phyloP scores from a whole-genome alignment of 2,329 filamentous ascomycete species.

The Tolypocladium endophyticum region DNA sequence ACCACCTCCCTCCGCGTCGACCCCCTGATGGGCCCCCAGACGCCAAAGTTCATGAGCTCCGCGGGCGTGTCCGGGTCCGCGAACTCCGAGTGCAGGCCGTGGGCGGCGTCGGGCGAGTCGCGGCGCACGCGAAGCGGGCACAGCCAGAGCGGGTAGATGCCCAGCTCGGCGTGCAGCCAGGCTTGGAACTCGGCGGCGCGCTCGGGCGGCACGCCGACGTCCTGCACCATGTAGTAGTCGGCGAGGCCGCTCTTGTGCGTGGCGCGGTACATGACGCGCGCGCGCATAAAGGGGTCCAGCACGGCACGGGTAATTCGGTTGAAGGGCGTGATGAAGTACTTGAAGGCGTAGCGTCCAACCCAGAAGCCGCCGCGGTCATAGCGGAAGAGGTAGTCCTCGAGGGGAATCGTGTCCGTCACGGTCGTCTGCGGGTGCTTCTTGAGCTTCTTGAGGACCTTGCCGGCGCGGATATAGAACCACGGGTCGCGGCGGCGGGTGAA shows the following conservation, averaged over 20 bases:
- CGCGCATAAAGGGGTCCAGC: constrained; percentile 53
- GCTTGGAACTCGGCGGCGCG: constrained; percentile 31
- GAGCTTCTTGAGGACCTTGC: constrained; percentile 25
- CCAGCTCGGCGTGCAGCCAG: constrained; percentile 34
- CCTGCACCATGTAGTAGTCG: constrained; percentile 54
- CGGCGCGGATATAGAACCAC: constrained; percentile 65
- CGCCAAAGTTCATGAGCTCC: constrained; percentile 49
- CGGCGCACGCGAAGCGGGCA: constrained; percentile 39
- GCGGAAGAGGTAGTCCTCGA: constrained; percentile 59
- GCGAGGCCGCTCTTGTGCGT: constrained; percentile 50
- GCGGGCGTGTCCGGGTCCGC: constrained; percentile 21
- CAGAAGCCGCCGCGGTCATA: constrained; percentile 63
- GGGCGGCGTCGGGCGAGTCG: constrained; percentile 25
- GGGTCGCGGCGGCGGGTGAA: constrained; percentile 53
- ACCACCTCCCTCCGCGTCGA: constrained; percentile 34
- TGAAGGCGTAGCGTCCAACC: constrained; percentile 51
- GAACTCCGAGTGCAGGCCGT: constrained; percentile 38
- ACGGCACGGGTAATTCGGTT: constrained; percentile 50
- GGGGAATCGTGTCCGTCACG: constrained; percentile 43
- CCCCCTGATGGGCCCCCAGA: constrained; percentile 43
- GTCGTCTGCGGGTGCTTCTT: constrained; percentile 5
- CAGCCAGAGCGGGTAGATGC: constrained; percentile 46
- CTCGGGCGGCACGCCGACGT: constrained; percentile 42
- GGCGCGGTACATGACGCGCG: constrained; percentile 55
- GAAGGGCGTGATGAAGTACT: constrained; percentile 55